These are phyloP conservation scores for Diplogelasinospora grovesii DNA, from an alignment of 495 filamentous ascomycete species.

Conservation along the genomic window DNA sequence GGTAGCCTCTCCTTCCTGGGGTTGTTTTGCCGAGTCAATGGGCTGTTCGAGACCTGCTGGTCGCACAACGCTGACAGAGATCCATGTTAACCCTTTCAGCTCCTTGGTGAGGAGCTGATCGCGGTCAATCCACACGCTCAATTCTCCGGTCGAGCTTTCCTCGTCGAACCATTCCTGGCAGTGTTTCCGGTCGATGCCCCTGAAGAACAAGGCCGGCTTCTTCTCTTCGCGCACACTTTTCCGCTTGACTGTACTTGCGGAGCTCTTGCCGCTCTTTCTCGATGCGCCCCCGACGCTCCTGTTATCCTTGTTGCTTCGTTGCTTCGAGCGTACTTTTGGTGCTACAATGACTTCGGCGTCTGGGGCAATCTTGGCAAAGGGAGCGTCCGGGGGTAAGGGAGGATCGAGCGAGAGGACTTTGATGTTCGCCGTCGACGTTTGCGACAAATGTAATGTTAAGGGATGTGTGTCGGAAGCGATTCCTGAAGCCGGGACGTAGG, in stretches of 20 bases:
- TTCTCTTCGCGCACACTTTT: constrained; percentile 56
- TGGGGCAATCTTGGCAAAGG: constrained; percentile 86
- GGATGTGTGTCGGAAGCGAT: constrained; percentile 56
- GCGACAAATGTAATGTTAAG: constrained; percentile 85
- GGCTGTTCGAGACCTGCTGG: constrained; percentile 72
- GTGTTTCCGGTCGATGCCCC: constrained; percentile 63
- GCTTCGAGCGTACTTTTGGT: constrained; percentile 61
- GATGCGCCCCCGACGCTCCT: constrained; percentile 64
- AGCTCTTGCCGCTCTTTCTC: constrained; percentile 67
- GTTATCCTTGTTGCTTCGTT: constrained; percentile 47
- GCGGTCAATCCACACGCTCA: constrained; percentile 78
- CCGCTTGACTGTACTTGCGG: constrained; percentile 56
- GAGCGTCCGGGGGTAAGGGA: constrained; percentile 55
- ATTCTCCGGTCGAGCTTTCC: constrained; percentile 47
- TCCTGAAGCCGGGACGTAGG: constrained; percentile 46
- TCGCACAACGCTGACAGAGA: constrained; percentile 67
- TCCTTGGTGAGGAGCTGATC: constrained; percentile 62
- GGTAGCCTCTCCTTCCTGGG: constrained; percentile 52
- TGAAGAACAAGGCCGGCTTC: constrained; percentile 61
- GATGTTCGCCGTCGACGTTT: constrained; percentile 91
- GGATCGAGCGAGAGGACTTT: constrained; percentile 73
- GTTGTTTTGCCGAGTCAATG: constrained; percentile 64
- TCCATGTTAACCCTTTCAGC: constrained; percentile 66
- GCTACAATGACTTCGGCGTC: constrained; percentile 96
- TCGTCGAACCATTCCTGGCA: constrained; percentile 70